phyloP scores from a whole-genome alignment of 495 filamentous ascomycete genomes.

The Neurospora sp. region DNA sequence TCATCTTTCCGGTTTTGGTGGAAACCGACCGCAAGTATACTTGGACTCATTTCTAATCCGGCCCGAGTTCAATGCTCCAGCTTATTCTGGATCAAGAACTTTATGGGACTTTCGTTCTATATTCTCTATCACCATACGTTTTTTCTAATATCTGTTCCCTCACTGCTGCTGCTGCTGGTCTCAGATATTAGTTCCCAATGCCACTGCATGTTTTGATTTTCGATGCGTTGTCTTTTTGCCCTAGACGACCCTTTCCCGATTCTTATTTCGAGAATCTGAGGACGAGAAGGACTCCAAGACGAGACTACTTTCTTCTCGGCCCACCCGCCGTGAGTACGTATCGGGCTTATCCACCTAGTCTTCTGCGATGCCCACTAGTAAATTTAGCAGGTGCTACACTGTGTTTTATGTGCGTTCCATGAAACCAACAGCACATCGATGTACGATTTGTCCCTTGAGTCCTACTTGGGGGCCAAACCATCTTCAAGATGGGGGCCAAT shows the following conservation, averaged over 20 bases:
- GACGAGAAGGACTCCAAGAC: neutral
- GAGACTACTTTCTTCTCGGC: neutral
- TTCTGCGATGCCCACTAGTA: neutral
- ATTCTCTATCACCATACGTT: neutral
- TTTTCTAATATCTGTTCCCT: neutral
- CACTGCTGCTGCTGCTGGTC: neutral
- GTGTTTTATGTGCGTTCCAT: neutral
- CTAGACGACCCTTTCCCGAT: neutral
- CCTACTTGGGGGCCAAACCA: neutral
- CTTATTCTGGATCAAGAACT: neutral
- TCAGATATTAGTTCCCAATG: neutral
- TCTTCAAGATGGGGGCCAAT: neutral
- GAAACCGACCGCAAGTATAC: neutral
- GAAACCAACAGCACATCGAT: neutral
- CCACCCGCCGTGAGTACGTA: neutral
- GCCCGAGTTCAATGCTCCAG: neutral
- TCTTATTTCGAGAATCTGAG: neutral
- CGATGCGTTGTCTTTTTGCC: neutral
- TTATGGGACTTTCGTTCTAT: neutral
- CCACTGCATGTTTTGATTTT: neutral
- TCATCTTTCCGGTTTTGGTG: neutral
- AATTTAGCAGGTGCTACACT: neutral
- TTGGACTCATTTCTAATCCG: neutral
- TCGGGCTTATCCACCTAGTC: neutral
- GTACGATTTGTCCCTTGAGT: neutral